Evolutionary conservation across 331 rosid species (phyloP).

Genomic region (Rosa hybrid): DNA sequence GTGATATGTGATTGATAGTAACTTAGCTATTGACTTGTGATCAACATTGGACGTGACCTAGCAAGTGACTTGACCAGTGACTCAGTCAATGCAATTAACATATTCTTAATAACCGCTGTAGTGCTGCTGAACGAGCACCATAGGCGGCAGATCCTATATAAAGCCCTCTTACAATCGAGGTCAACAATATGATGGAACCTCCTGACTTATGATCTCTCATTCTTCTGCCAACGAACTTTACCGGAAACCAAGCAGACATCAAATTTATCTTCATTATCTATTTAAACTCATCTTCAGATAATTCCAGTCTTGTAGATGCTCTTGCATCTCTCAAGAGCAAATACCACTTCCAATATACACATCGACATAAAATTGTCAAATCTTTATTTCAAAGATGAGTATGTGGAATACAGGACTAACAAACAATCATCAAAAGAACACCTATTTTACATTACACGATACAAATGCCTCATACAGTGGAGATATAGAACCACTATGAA

Average conservation of each 20-base stretch:
- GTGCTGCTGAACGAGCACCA: conserved; percentile 61
- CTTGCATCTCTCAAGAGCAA: conserved; percentile 35
- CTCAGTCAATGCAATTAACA: conserved; percentile 5
- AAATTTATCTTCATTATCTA: conserved; percentile 64
- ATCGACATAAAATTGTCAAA: background rate
- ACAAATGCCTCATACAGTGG: conserved; percentile 51
- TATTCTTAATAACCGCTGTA: conserved; percentile 76
- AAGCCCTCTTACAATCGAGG: conserved; percentile 66
- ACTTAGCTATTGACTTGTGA: too few relatives aligned
- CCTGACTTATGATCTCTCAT: conserved; percentile 63
- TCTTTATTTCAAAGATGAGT: conserved; percentile 38
- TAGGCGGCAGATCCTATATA: conserved; percentile 73
- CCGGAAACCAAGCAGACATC: conserved; percentile 69
- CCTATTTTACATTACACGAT: conserved; percentile 56
- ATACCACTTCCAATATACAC: too few relatives aligned
- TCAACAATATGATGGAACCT: conserved; percentile 69
- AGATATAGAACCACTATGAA: conserved; percentile 39
- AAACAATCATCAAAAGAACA: conserved; percentile 32
- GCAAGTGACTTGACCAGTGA: too few relatives aligned
- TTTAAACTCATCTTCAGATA: conserved; percentile 54
- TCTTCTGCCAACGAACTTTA: conserved; percentile 66
- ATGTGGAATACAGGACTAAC: conserved; percentile 36
- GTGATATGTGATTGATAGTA: too few relatives aligned
- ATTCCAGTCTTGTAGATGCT: conserved; percentile 35
- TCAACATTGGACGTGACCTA: too few relatives aligned